Conservation (phyloP, 352 stramenopile genomes). For the Phytophthora pini region DNA sequence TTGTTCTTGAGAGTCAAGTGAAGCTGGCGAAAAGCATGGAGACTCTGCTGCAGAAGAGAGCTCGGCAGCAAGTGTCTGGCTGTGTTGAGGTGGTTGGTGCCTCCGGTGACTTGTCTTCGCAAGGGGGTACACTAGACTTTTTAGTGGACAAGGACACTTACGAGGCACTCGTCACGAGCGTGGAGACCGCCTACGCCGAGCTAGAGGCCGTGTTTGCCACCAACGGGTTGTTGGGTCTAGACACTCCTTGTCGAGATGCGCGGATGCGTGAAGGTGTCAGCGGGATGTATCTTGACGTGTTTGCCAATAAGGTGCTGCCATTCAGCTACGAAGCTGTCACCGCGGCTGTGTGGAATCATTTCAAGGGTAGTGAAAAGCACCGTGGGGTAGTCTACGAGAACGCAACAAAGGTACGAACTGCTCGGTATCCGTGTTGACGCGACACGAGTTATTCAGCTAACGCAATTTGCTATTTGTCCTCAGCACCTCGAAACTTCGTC, state of each 20-base stretch:
- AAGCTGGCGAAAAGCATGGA: constrained; percentile 57
- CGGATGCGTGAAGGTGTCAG: constrained; percentile 39
- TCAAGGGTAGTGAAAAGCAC: constrained; percentile 41
- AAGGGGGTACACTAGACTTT: constrained; percentile 34
- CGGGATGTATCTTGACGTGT: constrained; percentile 45
- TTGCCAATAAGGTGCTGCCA: constrained; percentile 41
- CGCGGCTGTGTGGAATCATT: constrained; percentile 43
- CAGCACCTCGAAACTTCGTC: constrained; percentile 36
- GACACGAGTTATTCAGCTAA: constrained; percentile 10
- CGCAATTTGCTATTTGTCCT: not conserved
- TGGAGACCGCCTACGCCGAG: constrained; percentile 41
- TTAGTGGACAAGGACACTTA: constrained; percentile 41
- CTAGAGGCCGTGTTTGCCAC: constrained; percentile 34
- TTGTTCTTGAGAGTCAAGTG: constrained; percentile 57
- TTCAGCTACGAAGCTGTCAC: constrained; percentile 37
- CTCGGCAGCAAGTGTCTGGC: constrained; percentile 36
- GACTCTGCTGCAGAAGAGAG: constrained; percentile 51
- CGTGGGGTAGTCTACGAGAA: constrained; percentile 43
- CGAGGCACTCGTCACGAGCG: constrained; percentile 34
- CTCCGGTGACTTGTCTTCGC: constrained; percentile 17
- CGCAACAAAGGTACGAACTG: constrained; percentile 26
- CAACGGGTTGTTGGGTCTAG: constrained; percentile 33
- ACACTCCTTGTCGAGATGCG: constrained; percentile 33
- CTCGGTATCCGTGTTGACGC: not conserved
- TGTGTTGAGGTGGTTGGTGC: constrained; percentile 32